Evolutionary conservation across 305 asterid species (phyloP), one percentile per base, ranked within the genome.

Genomic region (Euphrasia arctica): DNA sequence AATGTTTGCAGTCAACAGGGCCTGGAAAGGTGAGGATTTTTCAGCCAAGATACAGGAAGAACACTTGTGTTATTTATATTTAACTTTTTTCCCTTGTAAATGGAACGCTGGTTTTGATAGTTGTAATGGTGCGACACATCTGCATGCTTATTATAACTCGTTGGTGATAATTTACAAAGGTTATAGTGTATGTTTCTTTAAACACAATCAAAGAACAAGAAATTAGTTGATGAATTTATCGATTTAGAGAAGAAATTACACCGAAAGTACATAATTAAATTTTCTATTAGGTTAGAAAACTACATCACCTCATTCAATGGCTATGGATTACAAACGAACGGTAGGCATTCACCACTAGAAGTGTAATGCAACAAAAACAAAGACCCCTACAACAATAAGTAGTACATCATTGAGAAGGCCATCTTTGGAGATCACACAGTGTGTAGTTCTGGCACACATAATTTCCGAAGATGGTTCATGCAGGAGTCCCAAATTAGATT

Each of bases 1-100:
- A 59, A 73, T 69, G 64, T 43, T 62, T 50, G 42, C 70, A 58
- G 67, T 66, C 52, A 41, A 69, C 80, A 69, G 62, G 42, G 68
- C 45, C 63, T 27, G 59, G 77, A 78, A 66, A 77, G 22, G 1
- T 78, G 74, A 50, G 78, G 52, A 64, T n/a, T 45, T 63, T 67
- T 43, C 51, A 9, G 10, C 9, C 48, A 51, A 58, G 51, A 55
- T 52, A 11, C 22, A 18, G 22, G 22, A 18, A 18, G 22, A 18
- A 18, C 22, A 18, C 22, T 18, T 18, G 22, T 18, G 57, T 52
- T 52, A 18, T 9, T 12, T 52, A 52, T 50, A 4, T 13, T 14
- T 14, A 2, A 13, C 13, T 50, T 14, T 13, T 50, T 50, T 50
- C 56, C 25, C 55, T 50, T 50, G 25, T 50, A 50, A n/a, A 14